These are phyloP conservation scores for Microsporum audouinii DNA, from an alignment of 2,329 filamentous ascomycete genomes.

Conservation along the genomic window DNA sequence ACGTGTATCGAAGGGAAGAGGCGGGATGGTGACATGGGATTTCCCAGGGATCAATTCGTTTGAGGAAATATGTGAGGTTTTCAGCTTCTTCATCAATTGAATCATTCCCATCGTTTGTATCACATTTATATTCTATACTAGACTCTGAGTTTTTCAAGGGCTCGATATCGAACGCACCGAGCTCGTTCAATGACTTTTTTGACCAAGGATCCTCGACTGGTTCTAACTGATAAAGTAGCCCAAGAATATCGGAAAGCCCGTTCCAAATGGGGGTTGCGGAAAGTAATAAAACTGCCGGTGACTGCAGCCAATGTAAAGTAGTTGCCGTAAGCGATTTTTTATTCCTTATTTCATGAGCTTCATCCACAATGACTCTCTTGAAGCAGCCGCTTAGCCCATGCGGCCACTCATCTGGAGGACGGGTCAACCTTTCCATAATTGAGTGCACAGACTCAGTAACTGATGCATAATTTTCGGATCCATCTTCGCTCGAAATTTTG, in stretches of 20 bases:
- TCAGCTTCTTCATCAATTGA: not conserved
- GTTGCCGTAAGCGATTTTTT: not conserved
- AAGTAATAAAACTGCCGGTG: not conserved
- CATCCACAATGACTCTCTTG: not conserved
- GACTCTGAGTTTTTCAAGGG: not conserved
- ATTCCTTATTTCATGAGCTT: conserved; percentile 3
- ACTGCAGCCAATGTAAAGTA: not conserved
- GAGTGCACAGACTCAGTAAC: not conserved
- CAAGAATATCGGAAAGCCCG: not conserved
- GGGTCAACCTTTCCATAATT: not conserved
- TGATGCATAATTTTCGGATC: not conserved
- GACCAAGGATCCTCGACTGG: not conserved
- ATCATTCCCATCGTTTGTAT: not conserved
- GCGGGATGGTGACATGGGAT: not conserved
- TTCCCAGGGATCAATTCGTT: not conserved
- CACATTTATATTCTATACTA: not conserved
- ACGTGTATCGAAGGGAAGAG: not conserved
- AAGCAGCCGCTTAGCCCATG: not conserved
- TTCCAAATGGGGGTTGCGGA: conserved; percentile 5
- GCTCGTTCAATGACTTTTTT: not conserved
- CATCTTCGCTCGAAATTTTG: not conserved
- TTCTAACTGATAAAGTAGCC: not conserved
- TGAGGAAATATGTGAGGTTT: not conserved
- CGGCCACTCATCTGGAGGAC: not conserved
- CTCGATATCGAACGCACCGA: not conserved